Evolutionary conservation across 2,329 filamentous ascomycete genomes (phyloP).

Genomic region (Parastagonospora avenae): DNA sequence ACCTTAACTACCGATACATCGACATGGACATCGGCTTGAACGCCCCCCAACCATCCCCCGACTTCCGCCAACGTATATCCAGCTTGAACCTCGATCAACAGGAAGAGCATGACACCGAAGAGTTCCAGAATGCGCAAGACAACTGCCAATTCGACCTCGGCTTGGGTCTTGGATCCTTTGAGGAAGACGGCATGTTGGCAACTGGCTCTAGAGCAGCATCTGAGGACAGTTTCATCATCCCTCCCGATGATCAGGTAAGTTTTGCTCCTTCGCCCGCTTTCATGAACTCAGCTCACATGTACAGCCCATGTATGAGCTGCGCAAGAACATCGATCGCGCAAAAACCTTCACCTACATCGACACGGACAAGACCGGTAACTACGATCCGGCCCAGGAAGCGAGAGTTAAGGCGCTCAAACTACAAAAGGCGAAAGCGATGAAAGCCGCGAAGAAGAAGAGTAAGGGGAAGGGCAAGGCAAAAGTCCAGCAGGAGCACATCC

Average conservation of each 20-base stretch:
- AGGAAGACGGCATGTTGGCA: conserved; percentile 6
- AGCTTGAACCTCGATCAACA: conserved; percentile 17
- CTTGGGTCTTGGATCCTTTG: conserved; percentile 9
- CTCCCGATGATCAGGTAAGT: conserved; percentile 14
- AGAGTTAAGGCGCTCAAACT: conserved; percentile 4
- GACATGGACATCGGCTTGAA: too few species aligned
- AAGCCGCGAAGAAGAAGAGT: conserved; percentile 14
- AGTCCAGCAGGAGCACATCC: conserved; percentile 1
- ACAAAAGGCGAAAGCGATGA: conserved; percentile 16
- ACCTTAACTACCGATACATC: background rate
- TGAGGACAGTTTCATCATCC: conserved; percentile 15
- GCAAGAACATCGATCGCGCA: conserved; percentile 28
- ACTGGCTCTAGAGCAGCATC: conserved; percentile 13
- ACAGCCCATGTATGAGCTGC: conserved; percentile 26
- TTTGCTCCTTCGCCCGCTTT: too few species aligned
- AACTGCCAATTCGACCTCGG: conserved; percentile 2
- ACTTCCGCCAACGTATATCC: conserved; percentile 15
- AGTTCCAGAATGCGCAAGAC: background rate
- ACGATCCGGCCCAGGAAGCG: conserved; percentile 32
- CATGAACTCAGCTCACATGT: conserved; percentile 3
- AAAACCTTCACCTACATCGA: conserved; percentile 40
- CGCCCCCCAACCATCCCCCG: background rate
- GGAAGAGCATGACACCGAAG: background rate
- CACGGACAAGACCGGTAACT: conserved; percentile 45
- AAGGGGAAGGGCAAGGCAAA: conserved; percentile 15